Evolutionary conservation across 345 rosid genomes (phyloP).

Genomic region (Ceriops tagal): DNA sequence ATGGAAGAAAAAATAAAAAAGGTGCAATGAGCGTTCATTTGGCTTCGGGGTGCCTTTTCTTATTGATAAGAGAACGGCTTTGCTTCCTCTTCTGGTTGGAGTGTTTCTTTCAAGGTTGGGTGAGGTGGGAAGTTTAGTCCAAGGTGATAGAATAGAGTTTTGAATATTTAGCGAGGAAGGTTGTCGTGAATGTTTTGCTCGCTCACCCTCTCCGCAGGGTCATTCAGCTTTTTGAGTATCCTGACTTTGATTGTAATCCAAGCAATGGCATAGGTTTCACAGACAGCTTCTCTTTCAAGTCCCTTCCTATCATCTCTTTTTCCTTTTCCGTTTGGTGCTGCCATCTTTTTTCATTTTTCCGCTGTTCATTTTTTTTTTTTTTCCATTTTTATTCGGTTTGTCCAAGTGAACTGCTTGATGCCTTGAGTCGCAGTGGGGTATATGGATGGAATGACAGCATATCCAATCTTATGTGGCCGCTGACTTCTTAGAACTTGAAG

Average conservation of each 20-base stretch:
- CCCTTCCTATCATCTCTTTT: too few species aligned
- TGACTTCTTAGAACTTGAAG: too few species aligned
- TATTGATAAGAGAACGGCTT: constrained; percentile 9
- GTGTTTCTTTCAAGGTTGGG: constrained; percentile 75
- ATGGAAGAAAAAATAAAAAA: neutral
- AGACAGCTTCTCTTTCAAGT: constrained; percentile 47
- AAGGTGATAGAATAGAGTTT: constrained; percentile 22
- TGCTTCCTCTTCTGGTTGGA: constrained; percentile 46
- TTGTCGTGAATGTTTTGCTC: constrained; percentile 58
- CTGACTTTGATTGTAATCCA: constrained; percentile 69
- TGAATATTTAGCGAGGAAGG: constrained; percentile 31
- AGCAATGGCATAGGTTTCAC: constrained; percentile 46
- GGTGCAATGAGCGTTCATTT: constrained; percentile 11
- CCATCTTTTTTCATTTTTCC: neutral
- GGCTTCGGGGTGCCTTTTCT: constrained; percentile 10
- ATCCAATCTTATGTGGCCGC: too few species aligned
- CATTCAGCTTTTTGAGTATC: constrained; percentile 20
- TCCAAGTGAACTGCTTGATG: too few species aligned
- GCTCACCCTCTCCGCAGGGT: constrained; percentile 31
- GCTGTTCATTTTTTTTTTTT: neutral
- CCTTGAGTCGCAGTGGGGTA: too few species aligned
- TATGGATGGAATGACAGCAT: too few species aligned
- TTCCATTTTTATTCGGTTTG: neutral
- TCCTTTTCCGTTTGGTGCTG: constrained; percentile 16
- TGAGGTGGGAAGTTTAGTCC: constrained; percentile 50